A percentile compares a stretch with the other conserved stretches of the same genome.
These are phyloP conservation scores for Tetrapisispora taiwanensis DNA, from an alignment of 805 yeast species.

Conservation along the genomic window DNA sequence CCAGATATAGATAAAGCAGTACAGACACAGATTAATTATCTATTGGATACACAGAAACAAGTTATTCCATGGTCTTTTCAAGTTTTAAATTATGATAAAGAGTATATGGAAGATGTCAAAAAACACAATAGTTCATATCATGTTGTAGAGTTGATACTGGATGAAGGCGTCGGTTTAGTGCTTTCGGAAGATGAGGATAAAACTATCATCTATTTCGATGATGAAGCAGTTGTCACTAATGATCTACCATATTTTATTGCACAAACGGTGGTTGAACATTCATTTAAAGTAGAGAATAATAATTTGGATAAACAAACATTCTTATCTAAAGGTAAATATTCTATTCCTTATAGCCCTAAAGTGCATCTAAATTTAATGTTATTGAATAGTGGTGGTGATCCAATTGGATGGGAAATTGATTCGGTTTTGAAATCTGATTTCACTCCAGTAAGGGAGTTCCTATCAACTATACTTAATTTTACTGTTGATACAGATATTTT, in stretches of 20 bases:
- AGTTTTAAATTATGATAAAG: slow-evolving; percentile 16
- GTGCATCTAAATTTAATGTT: slow-evolving; percentile 72
- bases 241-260: slow-evolving; percentile 55
- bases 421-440: slow-evolving; percentile 40
- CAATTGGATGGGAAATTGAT: slow-evolving; percentile 67
- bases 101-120: slow-evolving; percentile 7
- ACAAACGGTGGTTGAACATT: slow-evolving; percentile 39
- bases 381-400: slow-evolving; percentile 57
- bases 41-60: slow-evolving; percentile 25
- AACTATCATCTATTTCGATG: slow-evolving; percentile 27
- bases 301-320: slow-evolving; percentile 14
- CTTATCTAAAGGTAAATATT: slow-evolving; percentile 14
- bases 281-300: slow-evolving; percentile 35
- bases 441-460: slow-evolving; percentile 42
- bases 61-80: slow-evolving; percentile 30
- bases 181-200: slow-evolving; percentile 33
- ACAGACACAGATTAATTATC: slow-evolving; percentile 5
- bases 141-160: slow-evolving; percentile 31
- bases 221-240: slow-evolving; percentile 40
- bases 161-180: slow-evolving; percentile 36
- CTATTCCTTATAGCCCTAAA: slow-evolving; percentile 39
- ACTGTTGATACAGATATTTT: slow-evolving; percentile 72
- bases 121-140: slow-evolving; percentile 20
- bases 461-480: slow-evolving; percentile 54
- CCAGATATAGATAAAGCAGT: slow-evolving; percentile 6